These are phyloP conservation scores for Macadamia integrifolia DNA, from an alignment of 164 flowering plant species.

Conservation along the genomic window DNA sequence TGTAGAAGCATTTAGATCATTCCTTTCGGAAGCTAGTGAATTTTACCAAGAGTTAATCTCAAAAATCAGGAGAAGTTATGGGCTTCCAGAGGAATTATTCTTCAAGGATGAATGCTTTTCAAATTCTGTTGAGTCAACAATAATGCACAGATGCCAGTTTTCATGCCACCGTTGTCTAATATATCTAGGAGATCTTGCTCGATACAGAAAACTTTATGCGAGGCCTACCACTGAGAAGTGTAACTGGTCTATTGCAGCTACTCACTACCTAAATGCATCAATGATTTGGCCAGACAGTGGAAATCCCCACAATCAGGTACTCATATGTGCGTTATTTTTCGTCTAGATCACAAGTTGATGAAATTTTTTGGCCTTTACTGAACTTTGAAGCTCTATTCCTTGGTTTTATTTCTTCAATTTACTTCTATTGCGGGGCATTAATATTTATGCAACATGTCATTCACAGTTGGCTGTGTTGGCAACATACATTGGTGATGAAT, in stretches of 20 bases:
- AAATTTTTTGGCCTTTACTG: background rate
- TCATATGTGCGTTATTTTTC: background rate
- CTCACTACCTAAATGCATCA: conserved; percentile 62
- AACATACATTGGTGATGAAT: conserved; percentile 66
- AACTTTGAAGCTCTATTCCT: background rate
- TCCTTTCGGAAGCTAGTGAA: conserved; percentile 57
- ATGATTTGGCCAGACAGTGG: conserved; percentile 76
- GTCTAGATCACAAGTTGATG: background rate
- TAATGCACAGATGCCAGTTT: conserved; percentile 36
- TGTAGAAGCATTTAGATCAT: conserved; percentile 42
- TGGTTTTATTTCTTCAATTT: background rate
- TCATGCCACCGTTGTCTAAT: conserved; percentile 68
- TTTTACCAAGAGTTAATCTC: conserved; percentile 50
- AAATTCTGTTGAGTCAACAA: conserved; percentile 21
- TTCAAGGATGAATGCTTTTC: conserved; percentile 13
- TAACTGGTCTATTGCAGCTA: conserved; percentile 67
- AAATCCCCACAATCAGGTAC: conserved; percentile 93
- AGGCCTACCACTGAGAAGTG: conserved; percentile 27
- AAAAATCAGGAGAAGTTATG: conserved; percentile 39
- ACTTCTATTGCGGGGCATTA: conserved; percentile 5
- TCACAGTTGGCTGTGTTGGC: conserved; percentile 82
- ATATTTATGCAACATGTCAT: conserved; percentile 7
- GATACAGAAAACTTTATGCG: conserved; percentile 60
- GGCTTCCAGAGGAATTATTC: conserved; percentile 34
- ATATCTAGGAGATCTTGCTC: conserved; percentile 84